phyloP scores from a whole-genome alignment of 305 asterid species.

The Fraxinus baroniana region DNA sequence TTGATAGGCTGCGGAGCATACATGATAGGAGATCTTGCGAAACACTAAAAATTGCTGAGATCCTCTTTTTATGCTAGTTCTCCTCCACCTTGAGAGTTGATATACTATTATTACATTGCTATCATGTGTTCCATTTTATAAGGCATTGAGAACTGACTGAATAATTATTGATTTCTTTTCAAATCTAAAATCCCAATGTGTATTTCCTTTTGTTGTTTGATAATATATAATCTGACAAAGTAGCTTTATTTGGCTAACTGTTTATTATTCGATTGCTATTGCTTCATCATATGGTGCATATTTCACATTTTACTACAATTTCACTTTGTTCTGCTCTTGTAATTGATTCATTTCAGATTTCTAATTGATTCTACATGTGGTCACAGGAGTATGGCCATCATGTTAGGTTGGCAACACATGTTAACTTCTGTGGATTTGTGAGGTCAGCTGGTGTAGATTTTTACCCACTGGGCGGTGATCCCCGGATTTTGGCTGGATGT shows the following conservation, averaged over 20 bases:
- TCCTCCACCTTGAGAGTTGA: neutral
- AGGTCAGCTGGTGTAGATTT: constrained; percentile 86
- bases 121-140: neutral
- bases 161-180: neutral
- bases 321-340: neutral
- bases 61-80: neutral
- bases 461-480: constrained; percentile 95
- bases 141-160: neutral
- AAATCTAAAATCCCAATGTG: neutral
- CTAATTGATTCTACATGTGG: constrained; percentile 24
- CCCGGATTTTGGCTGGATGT: constrained; percentile 98
- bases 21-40: neutral
- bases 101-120: neutral
- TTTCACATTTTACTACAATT: neutral
- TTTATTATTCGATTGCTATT: neutral
- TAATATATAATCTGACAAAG: neutral
- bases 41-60: neutral
- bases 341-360: neutral
- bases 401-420: constrained; percentile 94
- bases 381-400: constrained; percentile 81
- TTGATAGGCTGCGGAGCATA: neutral
- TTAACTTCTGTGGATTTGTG: constrained; percentile 77
- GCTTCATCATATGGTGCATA: neutral
- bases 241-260: neutral
- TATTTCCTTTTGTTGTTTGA: constrained; percentile 4